Conservation (phyloP, 2,329 filamentous ascomycete species). For the Apiospora rasikravindrae region DNA sequence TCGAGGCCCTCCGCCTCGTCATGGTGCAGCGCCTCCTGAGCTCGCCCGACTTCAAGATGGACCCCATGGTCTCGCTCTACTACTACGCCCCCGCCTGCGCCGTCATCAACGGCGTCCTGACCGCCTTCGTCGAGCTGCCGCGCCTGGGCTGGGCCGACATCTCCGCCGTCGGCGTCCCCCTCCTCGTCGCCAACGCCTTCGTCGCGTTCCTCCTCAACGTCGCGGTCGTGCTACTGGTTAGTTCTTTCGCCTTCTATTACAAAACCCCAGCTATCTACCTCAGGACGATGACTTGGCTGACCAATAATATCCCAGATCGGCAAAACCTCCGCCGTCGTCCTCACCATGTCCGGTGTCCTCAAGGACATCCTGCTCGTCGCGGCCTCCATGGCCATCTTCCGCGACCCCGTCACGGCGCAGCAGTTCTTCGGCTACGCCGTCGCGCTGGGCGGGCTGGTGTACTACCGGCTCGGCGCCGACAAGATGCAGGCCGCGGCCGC, state of each 20-base stretch:
- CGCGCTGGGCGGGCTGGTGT: conserved; percentile 46
- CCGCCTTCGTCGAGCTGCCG: conserved; percentile 71
- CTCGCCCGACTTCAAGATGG: conserved; percentile 83
- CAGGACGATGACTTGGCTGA: too few species aligned
- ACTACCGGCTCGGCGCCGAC: conserved; percentile 37
- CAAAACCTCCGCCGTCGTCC: conserved; percentile 75
- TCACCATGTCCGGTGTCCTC: conserved; percentile 74
- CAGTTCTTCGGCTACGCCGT: conserved; percentile 75
- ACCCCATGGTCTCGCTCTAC: conserved; percentile 85
- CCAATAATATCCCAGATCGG: conserved; percentile 53
- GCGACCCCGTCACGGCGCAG: conserved; percentile 65
- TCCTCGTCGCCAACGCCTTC: conserved; percentile 73
- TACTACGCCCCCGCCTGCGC: conserved; percentile 89
- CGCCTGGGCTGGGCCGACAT: conserved; percentile 70
- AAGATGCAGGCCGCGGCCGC: conserved; percentile 34
- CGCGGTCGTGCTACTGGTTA: conserved; percentile 82
- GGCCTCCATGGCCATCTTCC: conserved; percentile 70
- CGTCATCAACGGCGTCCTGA: conserved; percentile 77
- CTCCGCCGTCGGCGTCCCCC: conserved; percentile 65
- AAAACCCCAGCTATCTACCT: too few species aligned
- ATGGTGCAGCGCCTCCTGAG: conserved; percentile 87
- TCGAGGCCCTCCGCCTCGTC: conserved; percentile 81
- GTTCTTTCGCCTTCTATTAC: conserved; percentile 45
- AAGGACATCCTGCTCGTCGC: conserved; percentile 75
- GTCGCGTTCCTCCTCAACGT: conserved; percentile 84